phyloP scores from a whole-genome alignment of 2,329 filamentous ascomycete species.

The Hypomyces perniciosus region DNA sequence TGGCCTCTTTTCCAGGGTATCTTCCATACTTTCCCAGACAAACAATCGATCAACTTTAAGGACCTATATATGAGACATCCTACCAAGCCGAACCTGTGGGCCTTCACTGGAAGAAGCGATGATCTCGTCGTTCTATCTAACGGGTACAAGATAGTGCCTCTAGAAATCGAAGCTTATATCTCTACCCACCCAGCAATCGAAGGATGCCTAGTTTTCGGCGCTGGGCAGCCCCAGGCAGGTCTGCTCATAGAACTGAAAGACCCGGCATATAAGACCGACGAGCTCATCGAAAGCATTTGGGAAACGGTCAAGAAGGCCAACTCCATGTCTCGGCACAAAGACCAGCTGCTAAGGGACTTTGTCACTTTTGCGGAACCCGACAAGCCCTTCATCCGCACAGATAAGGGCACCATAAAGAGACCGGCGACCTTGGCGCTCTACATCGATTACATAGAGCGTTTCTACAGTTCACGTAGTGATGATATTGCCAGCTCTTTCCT shows the following conservation, averaged over 20 bases:
- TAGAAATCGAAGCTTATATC: conserved; percentile 25
- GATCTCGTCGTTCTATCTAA: conserved; percentile 27
- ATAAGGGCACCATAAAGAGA: conserved; percentile 41
- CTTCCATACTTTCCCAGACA: conserved; percentile 27
- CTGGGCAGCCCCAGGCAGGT: conserved; percentile 22
- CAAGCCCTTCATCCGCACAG: conserved; percentile 39
- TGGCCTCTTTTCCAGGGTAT: conserved; percentile 26
- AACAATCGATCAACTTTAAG: conserved; percentile 24
- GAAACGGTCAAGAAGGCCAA: conserved; percentile 38
- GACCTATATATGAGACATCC: conserved; percentile 26
- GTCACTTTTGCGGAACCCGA: conserved; percentile 34
- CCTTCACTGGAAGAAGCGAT: conserved; percentile 25
- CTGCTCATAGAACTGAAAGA: conserved; percentile 25
- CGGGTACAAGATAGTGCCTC: conserved; percentile 26
- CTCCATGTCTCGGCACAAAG: conserved; percentile 31
- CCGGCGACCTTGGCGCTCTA: conserved; percentile 35
- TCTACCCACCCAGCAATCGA: conserved; percentile 21
- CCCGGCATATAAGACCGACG: conserved; percentile 14
- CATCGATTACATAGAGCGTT: conserved; percentile 38
- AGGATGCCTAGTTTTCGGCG: conserved; percentile 23
- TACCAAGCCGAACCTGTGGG: conserved; percentile 23
- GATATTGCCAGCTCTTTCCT: no score
- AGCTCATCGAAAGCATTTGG: conserved; percentile 40
- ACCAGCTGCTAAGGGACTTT: conserved; percentile 35
- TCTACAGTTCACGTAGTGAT: no score